Base-by-base conservation (phyloP, 2,329 filamentous ascomycete genomes). In the Penicillium sp. region DNA sequence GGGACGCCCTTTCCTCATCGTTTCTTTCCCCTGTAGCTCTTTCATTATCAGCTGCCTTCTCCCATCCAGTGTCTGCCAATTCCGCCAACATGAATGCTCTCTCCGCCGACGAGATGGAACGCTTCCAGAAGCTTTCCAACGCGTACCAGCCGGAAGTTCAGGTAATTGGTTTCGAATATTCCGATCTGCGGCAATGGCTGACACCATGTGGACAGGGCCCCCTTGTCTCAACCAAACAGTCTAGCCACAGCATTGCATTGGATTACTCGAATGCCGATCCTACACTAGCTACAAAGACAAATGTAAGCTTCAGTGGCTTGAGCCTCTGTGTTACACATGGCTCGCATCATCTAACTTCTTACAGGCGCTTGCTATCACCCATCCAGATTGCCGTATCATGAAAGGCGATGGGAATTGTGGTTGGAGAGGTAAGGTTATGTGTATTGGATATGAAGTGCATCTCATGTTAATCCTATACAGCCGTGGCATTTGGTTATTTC, bases 371-470 rank as follows among this genome's bases (percentile, higher is more conserved):
- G 88, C 91, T 7, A 82, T 87, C 66, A 90, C 88, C 54, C 96
- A 96, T 73, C 89, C 90, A 19, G 87, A 91, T 71, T 96, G 93
- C 70, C 90, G 94, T 53, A 88, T 88, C 11, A 86, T 96, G 72
- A 87, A 89, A 74, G 93, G 94, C 50, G 93, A 97, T 76, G 94
- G 94, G 56, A 95, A 96, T 72, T 97, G 94, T 76, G 94, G 93
- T 68, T 97, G 94, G 93, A 85, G 93, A 88, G 94, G 93, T 97
- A 82, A 79, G 87, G 78, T 64, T 61, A 14, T 46, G 26, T 42
- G n/a, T 53, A 41, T 31, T 55, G 51, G 44, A 48, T 53, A 31
- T n/a, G 8, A n/a, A 2, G 31, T 30, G 16, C 40, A 52, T 33
- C 2, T 26, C 25, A 57, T 60, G 30, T 55, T 58, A 61, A 47